These are phyloP conservation scores for Calonectria pauciramosa DNA, from an alignment of 2,329 filamentous ascomycete genomes.

Conservation along the genomic window DNA sequence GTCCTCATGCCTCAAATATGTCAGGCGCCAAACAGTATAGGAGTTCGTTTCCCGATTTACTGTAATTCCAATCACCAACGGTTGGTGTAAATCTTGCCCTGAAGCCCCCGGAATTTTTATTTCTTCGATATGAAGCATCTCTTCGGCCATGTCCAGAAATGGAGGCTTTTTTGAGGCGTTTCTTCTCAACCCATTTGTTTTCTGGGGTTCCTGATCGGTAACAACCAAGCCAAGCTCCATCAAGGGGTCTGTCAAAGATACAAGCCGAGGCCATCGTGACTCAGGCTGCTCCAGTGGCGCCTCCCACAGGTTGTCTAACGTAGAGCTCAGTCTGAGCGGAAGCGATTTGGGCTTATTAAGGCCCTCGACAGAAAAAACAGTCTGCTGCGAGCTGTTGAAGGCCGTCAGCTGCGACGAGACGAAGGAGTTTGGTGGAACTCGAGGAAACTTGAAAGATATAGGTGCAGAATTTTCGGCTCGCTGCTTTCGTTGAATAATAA, in stretches of 20 bases:
- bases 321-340: constrained; percentile 65
- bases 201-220: constrained; percentile 63
- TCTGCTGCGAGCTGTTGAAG: constrained; percentile 63
- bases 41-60: constrained; percentile 81
- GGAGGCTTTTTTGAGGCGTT: constrained; percentile 57
- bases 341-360: constrained; percentile 68
- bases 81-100: constrained; percentile 55
- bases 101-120: constrained; percentile 67
- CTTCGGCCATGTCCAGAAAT: constrained; percentile 82
- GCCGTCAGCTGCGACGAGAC: constrained; percentile 76
- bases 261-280: constrained; percentile 79
- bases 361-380: constrained; percentile 69
- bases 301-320: constrained; percentile 72
- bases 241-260: constrained; percentile 87
- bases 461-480: constrained; percentile 64
- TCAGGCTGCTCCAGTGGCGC: constrained; percentile 65
- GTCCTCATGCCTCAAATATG: constrained; percentile 80
- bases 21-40: constrained; percentile 88
- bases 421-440: constrained; percentile 87
- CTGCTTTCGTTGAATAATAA: constrained; percentile 88
- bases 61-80: constrained; percentile 83
- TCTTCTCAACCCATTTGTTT: constrained; percentile 46
- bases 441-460: constrained; percentile 68
- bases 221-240: constrained; percentile 89
- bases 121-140: constrained; percentile 85